Conservation (phyloP, 768 basidiomycete genomes). For the Calocybe cyanea region DNA sequence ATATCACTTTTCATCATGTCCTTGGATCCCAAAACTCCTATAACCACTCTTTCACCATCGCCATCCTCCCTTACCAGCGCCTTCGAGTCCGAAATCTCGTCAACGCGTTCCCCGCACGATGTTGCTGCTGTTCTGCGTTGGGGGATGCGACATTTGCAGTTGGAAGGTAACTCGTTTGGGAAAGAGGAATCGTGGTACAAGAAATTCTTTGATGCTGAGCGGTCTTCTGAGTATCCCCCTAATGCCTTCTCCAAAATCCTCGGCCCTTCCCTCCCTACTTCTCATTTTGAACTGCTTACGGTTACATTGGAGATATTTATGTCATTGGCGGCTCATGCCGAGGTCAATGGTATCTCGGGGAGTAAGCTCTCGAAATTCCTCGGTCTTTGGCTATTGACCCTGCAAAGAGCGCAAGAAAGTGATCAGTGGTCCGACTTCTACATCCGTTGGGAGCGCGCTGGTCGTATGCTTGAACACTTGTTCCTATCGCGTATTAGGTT, state of each 20-base stretch:
- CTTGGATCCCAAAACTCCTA: slow-evolving; percentile 42
- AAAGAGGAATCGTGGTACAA: slow-evolving; percentile 66
- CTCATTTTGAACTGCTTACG: slow-evolving; percentile 56
- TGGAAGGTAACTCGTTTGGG: slow-evolving; percentile 60
- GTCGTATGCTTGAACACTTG: slow-evolving; percentile 71
- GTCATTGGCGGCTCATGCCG: slow-evolving; percentile 67
- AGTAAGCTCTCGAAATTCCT: slow-evolving; percentile 73
- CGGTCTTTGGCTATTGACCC: slow-evolving; percentile 68
- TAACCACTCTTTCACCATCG: slow-evolving; percentile 48
- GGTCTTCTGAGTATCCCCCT: slow-evolving; percentile 52
- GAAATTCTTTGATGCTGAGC: slow-evolving; percentile 59
- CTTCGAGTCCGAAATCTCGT: slow-evolving; percentile 64
- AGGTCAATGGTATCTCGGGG: slow-evolving; percentile 69
- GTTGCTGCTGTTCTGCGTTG: slow-evolving; percentile 79
- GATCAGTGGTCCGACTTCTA: slow-evolving; percentile 70
- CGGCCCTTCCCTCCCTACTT: slow-evolving; percentile 52
- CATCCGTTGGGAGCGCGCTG: slow-evolving; percentile 68
- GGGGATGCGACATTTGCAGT: slow-evolving; percentile 70
- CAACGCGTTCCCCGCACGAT: slow-evolving; percentile 68
- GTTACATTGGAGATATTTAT: slow-evolving; percentile 61
- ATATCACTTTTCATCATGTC: slow-evolving; percentile 73
- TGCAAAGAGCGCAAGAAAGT: slow-evolving; percentile 39
- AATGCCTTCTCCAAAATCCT: slow-evolving; percentile 61
- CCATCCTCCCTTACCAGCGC: slow-evolving; percentile 41
- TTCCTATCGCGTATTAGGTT: slow-evolving; percentile 73